Base-by-base conservation (phyloP, 2,329 filamentous ascomycete species). In the Xylogone sp. region DNA sequence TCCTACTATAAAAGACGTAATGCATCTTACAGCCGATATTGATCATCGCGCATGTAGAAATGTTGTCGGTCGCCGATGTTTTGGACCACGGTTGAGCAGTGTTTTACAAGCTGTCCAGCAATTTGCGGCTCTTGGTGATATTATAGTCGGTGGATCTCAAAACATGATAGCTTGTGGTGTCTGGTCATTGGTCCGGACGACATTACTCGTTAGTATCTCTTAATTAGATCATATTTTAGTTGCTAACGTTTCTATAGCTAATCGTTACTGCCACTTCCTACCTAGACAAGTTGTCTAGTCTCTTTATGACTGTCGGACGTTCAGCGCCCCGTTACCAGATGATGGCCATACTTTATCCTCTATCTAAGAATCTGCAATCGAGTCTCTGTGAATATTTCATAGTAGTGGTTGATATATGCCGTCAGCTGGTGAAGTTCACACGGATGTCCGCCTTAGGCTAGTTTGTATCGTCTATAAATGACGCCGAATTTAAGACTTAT, bases 101-200 rank as follows among this genome's bases (percentile, higher is more conserved):
- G 59, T 74, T 4, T 57, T 76, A 0, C 54, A 72, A 9, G 60
- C 67, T 0, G 65, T 73, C 0, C 72, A 77, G 51, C 69, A 72
- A 50, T 76, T 71, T 46, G 71, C 69, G 18, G 65, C 68, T 0
- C 53, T 76, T n/a, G 73, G 73, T 4, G 70, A 71, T 58, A 59
- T 70, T 7, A 43, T 72, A 27, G 19, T 76, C 16, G 72, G 73
- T 0, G 71, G 70, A 1, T 69, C 69, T 0, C 73, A 76, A 56
- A 76, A 75, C 42, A 43, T 76, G 0, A 60, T 75, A 7, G 72
- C 73, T 0, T 72, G 70, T 50, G 66, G 72, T 12, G 70, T 77
- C 0, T 77, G 73, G 75, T 65, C 70, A 0, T 49, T 73, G 2
- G 70, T 76, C 8, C 66, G 72, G 43, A 67, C 71, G 54, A 67